A percentile compares a stretch with the other conserved stretches of the same genome.
Evolutionary conservation across 495 filamentous ascomycete genomes (phyloP).

Genomic region (Aspergillus biplanus): DNA sequence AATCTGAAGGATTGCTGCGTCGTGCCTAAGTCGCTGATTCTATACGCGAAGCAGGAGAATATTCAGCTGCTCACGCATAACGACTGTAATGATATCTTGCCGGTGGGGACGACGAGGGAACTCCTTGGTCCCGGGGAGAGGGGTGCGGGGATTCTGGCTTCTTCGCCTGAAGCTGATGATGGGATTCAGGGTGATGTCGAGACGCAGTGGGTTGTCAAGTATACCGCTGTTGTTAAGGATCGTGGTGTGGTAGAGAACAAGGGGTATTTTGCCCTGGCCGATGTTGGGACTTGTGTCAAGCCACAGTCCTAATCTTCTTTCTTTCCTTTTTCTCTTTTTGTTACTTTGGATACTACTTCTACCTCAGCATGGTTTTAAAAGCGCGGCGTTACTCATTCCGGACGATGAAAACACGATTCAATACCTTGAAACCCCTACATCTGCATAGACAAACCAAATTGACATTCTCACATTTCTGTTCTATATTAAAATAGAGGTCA

Average conservation of each 20-base stretch:
- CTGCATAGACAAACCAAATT: no score
- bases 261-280: slow-evolving; percentile 89
- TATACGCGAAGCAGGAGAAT: slow-evolving; percentile 79
- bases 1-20: slow-evolving; percentile 96
- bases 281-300: slow-evolving; percentile 56
- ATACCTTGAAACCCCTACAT: no score
- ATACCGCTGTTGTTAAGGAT: slow-evolving; percentile 95
- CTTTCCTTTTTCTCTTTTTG: slow-evolving; percentile 11
- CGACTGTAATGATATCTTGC: slow-evolving; percentile 89
- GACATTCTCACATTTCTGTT: no score
- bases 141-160: slow-evolving; percentile 69
- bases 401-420: not conserved
- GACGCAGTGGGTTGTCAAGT: slow-evolving; percentile 96
- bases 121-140: slow-evolving; percentile 68
- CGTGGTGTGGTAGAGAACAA: slow-evolving; percentile 98
- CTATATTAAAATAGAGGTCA: slow-evolving; percentile 37
- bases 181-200: slow-evolving; percentile 73
- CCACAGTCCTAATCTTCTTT: slow-evolving; percentile 22
- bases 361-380: slow-evolving; percentile 26
- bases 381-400: slow-evolving; percentile 36
- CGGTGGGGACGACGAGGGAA: slow-evolving; percentile 79
- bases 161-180: slow-evolving; percentile 44
- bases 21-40: slow-evolving; percentile 84
- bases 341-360: slow-evolving; percentile 5
- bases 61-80: slow-evolving; percentile 94